A percentile compares a stretch with the other conserved stretches of the same genome.
phyloP scores from a whole-genome alignment of 2,329 filamentous ascomycete genomes.

The Claviceps digitariae region DNA sequence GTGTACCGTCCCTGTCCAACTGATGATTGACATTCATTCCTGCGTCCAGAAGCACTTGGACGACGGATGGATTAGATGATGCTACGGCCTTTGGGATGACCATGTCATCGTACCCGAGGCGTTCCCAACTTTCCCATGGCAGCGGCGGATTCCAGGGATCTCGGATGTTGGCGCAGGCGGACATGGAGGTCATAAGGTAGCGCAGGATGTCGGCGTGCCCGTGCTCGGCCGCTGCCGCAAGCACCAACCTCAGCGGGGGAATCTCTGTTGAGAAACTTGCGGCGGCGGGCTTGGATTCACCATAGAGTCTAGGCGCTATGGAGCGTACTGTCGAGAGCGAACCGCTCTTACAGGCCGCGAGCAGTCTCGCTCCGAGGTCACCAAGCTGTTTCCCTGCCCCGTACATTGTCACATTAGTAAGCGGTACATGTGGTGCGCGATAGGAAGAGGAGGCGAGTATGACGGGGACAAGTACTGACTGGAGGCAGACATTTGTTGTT shows the following conservation, averaged over 20 bases:
- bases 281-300: neutral
- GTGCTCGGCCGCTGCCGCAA: neutral
- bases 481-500: no score
- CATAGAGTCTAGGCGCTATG: neutral
- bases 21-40: neutral
- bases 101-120: neutral
- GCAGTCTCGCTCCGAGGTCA: neutral
- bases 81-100: neutral
- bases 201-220: neutral
- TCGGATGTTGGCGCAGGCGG: neutral
- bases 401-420: no score
- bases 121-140: no score
- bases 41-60: neutral
- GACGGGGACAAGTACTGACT: no score
- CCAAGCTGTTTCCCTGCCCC: neutral
- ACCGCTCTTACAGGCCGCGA: conserved; percentile 1
- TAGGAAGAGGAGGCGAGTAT: no score
- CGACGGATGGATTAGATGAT: neutral
- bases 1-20: neutral
- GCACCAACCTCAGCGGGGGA: neutral
- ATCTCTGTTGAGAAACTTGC: neutral
- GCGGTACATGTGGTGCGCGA: no score
- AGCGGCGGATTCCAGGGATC: neutral
- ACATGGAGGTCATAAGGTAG: neutral
- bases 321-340: neutral